Evolutionary conservation across 139 green algal species (phyloP).

Genomic region (Desmodesmus armatus): DNA sequence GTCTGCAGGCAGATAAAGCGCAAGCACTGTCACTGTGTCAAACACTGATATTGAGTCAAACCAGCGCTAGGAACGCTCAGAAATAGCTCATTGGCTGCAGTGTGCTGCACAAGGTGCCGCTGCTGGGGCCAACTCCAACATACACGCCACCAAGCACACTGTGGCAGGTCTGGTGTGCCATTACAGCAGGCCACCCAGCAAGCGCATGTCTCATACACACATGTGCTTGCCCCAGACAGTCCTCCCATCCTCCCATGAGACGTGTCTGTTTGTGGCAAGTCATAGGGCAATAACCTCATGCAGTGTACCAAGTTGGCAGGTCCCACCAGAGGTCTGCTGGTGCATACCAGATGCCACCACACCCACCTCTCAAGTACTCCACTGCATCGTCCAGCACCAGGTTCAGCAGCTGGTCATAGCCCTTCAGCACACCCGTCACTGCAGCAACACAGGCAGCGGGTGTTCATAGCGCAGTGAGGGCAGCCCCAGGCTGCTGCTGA

Average conservation of each 20-base stretch:
- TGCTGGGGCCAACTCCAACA: background rate
- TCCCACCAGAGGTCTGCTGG: no score
- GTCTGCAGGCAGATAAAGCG: constrained; percentile 64
- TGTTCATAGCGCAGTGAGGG: background rate
- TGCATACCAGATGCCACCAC: no score
- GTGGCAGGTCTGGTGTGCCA: no score
- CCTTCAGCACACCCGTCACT: constrained; percentile 91
- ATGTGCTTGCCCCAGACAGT: no score
- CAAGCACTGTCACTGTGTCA: background rate
- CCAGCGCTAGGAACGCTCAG: background rate
- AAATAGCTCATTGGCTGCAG: background rate
- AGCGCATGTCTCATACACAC: no score
- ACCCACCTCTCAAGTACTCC: constrained; percentile 92
- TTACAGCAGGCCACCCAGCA: no score
- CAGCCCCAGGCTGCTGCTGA: background rate
- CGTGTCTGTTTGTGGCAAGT: no score
- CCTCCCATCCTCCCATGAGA: no score
- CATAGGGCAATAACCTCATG: no score
- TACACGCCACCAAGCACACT: no score
- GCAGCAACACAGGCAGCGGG: constrained; percentile 29
- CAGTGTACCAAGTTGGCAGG: no score
- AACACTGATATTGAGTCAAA: constrained; percentile 2
- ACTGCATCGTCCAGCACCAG: constrained; percentile 96
- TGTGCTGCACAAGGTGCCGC: background rate
- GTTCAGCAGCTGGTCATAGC: constrained; percentile 98